Conservation (phyloP, 306 rosid genomes). For the Malus sylvestris region DNA sequence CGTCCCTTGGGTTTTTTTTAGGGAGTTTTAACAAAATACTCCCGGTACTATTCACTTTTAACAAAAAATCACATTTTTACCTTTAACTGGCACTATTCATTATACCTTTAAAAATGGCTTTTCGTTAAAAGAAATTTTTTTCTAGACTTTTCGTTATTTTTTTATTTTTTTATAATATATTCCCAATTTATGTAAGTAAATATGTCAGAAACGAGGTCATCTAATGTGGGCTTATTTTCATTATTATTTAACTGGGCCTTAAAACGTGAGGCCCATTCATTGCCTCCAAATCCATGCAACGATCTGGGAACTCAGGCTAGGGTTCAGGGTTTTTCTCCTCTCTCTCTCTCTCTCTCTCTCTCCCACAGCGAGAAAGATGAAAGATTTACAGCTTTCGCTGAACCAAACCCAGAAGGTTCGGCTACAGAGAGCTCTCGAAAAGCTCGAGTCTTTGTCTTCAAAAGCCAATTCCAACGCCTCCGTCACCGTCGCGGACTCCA, state of each 20-base stretch:
- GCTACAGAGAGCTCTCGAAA: slow-evolving; percentile 58
- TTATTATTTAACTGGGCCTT: not conserved
- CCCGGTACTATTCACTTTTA: too few species aligned
- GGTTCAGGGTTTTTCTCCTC: slow-evolving; percentile 7
- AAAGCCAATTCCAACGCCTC: slow-evolving; percentile 71
- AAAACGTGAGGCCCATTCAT: not conserved
- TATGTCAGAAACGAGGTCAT: too few species aligned
- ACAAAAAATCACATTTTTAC: too few species aligned
- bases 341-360: not conserved
- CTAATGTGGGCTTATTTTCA: not conserved
- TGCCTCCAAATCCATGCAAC: not conserved
- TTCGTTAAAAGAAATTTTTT: too few species aligned
- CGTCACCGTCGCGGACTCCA: slow-evolving; percentile 73
- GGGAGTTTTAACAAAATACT: too few species aligned
- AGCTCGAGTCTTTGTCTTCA: slow-evolving; percentile 51
- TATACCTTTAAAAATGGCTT: too few species aligned
- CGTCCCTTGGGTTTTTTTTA: too few species aligned
- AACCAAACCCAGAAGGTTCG: slow-evolving; percentile 90
- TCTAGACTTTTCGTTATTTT: too few species aligned
- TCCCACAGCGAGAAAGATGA: slow-evolving; percentile 3
- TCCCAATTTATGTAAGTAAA: too few species aligned
- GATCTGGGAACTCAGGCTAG: not conserved
- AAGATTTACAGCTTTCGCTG: slow-evolving; percentile 37
- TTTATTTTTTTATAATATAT: too few species aligned
- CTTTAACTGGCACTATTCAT: too few species aligned